phyloP scores from a whole-genome alignment of 495 filamentous ascomycete species.

The Niebla homalea region DNA sequence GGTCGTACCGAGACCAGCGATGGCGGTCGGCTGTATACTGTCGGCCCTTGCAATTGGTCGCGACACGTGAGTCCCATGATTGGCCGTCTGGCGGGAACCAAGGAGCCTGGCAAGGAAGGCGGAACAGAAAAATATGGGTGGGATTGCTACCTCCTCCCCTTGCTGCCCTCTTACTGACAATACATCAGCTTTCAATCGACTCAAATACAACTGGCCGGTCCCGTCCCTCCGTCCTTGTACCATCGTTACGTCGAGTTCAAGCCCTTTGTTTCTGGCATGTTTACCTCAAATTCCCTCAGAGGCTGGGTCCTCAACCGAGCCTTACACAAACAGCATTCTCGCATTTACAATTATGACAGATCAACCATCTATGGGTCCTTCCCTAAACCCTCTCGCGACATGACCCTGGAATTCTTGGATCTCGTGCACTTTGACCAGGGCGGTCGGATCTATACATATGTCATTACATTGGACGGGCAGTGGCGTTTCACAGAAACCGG shows the following conservation, averaged over 20 bases:
- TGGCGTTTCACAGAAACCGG: conserved; percentile 89
- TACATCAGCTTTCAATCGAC: conserved; percentile 73
- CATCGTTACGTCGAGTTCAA: conserved; percentile 88
- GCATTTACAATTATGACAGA: conserved; percentile 77
- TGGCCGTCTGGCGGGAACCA: conserved; percentile 65
- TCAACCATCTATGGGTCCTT: conserved; percentile 55
- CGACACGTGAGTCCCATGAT: conserved; percentile 84
- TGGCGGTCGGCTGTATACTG: conserved; percentile 66
- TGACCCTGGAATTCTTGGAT: conserved; percentile 67
- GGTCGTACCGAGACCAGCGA: conserved; percentile 58
- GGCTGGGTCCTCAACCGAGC: conserved; percentile 70
- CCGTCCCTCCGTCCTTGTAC: conserved; percentile 64
- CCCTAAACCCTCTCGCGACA: conserved; percentile 40
- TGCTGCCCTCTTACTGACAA: conserved; percentile 3
- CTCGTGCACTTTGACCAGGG: conserved; percentile 78
- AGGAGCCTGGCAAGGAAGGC: conserved; percentile 42
- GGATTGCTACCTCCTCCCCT: conserved; percentile 14
- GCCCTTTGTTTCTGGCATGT: conserved; percentile 82
- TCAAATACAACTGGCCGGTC: conserved; percentile 75
- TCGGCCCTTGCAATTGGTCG: conserved; percentile 63
- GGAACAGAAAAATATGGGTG: conserved; percentile 63
- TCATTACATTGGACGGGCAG: conserved; percentile 73
- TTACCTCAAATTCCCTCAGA: conserved; percentile 57
- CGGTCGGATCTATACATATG: conserved; percentile 79
- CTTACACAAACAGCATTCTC: conserved; percentile 76